A percentile compares a stretch with the other conserved stretches of the same genome.
These are phyloP conservation scores for Eucalyptus caleyi DNA, from an alignment of 345 rosid genomes.

Conservation along the genomic window DNA sequence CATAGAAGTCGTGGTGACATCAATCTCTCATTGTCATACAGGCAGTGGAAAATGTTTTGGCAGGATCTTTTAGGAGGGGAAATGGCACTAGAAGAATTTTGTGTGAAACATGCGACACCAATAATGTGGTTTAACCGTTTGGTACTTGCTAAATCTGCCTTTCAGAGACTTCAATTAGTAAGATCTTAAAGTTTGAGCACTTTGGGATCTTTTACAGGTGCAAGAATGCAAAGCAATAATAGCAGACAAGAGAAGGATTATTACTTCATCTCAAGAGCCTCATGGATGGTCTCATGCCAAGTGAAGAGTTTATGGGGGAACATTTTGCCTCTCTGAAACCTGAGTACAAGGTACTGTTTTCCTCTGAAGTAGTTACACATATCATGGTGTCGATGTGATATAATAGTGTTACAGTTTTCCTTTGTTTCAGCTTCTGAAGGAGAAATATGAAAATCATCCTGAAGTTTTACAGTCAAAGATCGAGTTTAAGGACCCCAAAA, in stretches of 20 bases:
- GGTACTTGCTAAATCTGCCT: constrained; percentile 24
- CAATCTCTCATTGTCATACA: constrained; percentile 9
- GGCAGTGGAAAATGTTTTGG: constrained; percentile 95
- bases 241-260: constrained; percentile 19
- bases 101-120: constrained; percentile 69
- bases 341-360: constrained; percentile 31
- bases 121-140: constrained; percentile 73
- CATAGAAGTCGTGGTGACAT: neutral
- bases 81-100: constrained; percentile 91
- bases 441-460: constrained; percentile 83
- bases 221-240: constrained; percentile 91
- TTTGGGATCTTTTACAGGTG: constrained; percentile 33
- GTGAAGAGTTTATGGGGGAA: constrained; percentile 76
- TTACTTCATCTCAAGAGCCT: constrained; percentile 86
- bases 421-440: constrained; percentile 67
- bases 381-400: neutral
- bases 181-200: neutral
- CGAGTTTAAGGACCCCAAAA: constrained; percentile 62
- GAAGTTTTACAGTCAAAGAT: constrained; percentile 62
- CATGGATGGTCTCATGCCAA: constrained; percentile 85
- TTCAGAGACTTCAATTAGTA: neutral
- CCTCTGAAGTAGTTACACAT: neutral
- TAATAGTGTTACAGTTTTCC: neutral
- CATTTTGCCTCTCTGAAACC: constrained; percentile 58
- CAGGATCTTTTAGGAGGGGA: constrained; percentile 91